Evolutionary conservation across 2,329 filamentous ascomycete genomes (phyloP).

Genomic region (Aspergillus amoenus): DNA sequence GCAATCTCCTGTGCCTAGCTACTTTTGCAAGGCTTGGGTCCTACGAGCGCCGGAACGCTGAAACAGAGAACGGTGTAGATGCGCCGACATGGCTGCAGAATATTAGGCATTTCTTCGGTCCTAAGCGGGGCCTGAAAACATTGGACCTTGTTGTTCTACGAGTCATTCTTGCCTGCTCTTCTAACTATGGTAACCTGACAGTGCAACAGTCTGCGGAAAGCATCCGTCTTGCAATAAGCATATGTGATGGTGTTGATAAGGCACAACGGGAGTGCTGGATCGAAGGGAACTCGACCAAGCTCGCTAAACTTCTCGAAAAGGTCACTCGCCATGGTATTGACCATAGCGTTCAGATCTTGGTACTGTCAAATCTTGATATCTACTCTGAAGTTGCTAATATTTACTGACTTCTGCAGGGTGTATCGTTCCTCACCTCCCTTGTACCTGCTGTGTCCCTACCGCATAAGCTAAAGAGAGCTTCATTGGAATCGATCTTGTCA

Average conservation of each 20-base stretch:
- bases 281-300: constrained; percentile 30
- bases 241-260: constrained; percentile 34
- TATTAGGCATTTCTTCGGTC: constrained; percentile 40
- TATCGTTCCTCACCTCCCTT: constrained; percentile 31
- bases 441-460: constrained; percentile 24
- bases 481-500: constrained; percentile 26
- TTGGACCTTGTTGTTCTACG: constrained; percentile 43
- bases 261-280: constrained; percentile 37
- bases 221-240: constrained; percentile 36
- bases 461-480: constrained; percentile 25
- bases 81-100: constrained; percentile 33
- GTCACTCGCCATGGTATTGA: constrained; percentile 29
- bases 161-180: constrained; percentile 42
- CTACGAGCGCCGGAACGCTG: constrained; percentile 6
- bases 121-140: constrained; percentile 40
- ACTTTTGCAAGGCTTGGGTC: constrained; percentile 38
- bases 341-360: constrained; percentile 34
- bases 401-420: constrained; percentile 25
- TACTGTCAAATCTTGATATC: constrained; percentile 16
- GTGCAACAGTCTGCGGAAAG: constrained; percentile 32
- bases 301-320: constrained; percentile 41
- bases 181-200: constrained; percentile 30
- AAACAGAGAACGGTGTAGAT: constrained; percentile 18
- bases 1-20: constrained; percentile 43
- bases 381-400: background rate